Conservation (phyloP, 257 asterid species). For the Datura wrightii region DNA sequence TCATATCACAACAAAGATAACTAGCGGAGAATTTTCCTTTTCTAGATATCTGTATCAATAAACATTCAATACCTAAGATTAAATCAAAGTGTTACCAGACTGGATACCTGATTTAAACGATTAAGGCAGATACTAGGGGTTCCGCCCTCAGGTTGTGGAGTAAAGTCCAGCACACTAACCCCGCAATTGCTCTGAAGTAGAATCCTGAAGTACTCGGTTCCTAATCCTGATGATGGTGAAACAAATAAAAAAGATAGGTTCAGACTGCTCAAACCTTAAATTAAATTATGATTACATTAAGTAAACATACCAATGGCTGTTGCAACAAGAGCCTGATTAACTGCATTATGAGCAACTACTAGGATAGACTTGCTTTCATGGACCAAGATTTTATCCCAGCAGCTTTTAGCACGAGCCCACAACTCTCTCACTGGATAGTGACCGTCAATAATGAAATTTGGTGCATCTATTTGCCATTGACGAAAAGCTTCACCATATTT, state of each 20-base stretch:
- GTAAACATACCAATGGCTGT: constrained; percentile 74
- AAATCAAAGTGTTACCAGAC: not conserved
- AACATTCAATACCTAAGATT: not conserved
- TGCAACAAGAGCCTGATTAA: constrained; percentile 97
- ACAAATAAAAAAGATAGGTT: not conserved
- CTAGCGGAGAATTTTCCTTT: not conserved
- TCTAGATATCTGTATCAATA: not conserved
- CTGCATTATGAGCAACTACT: constrained; percentile 97
- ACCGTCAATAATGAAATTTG: constrained; percentile 83
- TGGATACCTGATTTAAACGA: constrained; percentile 86
- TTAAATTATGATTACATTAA: constrained; percentile 1
- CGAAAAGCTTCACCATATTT: constrained; percentile 80
- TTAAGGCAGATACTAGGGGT: constrained; percentile 72
- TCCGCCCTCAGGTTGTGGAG: constrained; percentile 71
- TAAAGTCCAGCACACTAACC: constrained; percentile 89
- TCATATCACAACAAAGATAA: not conserved
- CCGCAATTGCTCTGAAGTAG: constrained; percentile 97
- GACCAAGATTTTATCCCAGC: constrained; percentile 78
- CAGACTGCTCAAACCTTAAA: not conserved
- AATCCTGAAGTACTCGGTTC: constrained; percentile 81
- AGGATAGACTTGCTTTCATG: constrained; percentile 80
- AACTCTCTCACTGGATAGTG: constrained; percentile 95
- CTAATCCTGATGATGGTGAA: constrained; percentile 57
- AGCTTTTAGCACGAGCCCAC: constrained; percentile 83
- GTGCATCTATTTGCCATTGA: constrained; percentile 91